Percentiles rank a stretch among this genome's conserved stretches.
Conservation (phyloP, 23 red algal genomes). For the Gracilariopsis chorda region DNA sequence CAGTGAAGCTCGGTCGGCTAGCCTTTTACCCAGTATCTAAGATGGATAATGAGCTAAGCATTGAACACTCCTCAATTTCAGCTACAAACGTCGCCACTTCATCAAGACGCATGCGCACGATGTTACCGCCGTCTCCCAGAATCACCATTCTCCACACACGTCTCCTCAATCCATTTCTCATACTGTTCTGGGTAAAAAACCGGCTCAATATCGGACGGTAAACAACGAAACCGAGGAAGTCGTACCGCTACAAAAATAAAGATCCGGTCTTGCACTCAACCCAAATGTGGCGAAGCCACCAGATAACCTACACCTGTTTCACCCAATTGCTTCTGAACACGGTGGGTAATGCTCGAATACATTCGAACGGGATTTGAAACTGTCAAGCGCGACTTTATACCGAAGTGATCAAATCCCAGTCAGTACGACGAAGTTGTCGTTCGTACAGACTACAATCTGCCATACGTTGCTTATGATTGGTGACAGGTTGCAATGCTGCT, state of each 20-base stretch:
- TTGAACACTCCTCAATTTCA: no score
- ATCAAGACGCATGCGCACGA: no score
- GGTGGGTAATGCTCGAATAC: slow-evolving; percentile 46
- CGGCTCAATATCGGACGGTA: slow-evolving; percentile 43
- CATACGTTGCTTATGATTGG: neutral
- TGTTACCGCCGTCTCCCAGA: no score
- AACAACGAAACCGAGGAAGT: slow-evolving; percentile 35
- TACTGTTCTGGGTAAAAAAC: slow-evolving; percentile 17
- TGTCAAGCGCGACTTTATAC: neutral
- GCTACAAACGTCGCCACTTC: no score
- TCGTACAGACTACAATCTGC: slow-evolving; percentile 17
- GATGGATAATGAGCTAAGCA: no score
- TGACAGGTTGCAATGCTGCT: neutral
- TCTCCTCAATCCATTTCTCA: neutral
- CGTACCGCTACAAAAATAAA: slow-evolving; percentile 54
- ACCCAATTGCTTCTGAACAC: slow-evolving; percentile 6
- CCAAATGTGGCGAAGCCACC: slow-evolving; percentile 51
- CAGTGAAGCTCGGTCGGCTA: no score
- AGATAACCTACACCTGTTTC: neutral
- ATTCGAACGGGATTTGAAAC: slow-evolving; percentile 31
- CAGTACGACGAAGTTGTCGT: slow-evolving; percentile 45
- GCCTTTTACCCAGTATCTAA: no score
- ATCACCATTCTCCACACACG: no score
- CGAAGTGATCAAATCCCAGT: slow-evolving; percentile 25
- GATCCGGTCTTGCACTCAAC: slow-evolving; percentile 28